Conservation (phyloP, 306 rosid species). For the Begonia fuchsioides region DNA sequence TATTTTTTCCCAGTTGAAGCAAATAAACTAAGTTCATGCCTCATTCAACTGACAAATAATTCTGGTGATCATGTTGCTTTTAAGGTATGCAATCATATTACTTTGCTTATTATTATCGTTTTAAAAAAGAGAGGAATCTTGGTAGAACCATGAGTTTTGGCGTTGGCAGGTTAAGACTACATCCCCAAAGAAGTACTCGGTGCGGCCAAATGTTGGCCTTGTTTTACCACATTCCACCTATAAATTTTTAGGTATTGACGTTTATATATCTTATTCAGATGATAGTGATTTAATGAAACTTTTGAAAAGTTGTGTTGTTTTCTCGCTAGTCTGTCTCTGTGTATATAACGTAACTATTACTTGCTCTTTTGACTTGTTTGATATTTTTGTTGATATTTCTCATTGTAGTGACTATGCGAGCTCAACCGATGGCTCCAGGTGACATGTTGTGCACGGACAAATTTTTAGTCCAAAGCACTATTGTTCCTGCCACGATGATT, state of each 20-base stretch:
- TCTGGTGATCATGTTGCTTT: conserved; percentile 29
- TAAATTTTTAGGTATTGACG: conserved; percentile 51
- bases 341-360: background rate
- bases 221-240: conserved; percentile 37
- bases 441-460: conserved; percentile 74
- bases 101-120: background rate
- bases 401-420: conserved; percentile 72
- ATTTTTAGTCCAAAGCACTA: conserved; percentile 69
- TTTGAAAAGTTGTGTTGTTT: background rate
- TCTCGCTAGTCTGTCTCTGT: background rate
- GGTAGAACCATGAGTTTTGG: background rate
- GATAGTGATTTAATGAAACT: background rate
- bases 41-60: conserved; percentile 28
- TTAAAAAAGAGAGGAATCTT: background rate
- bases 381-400: conserved; percentile 11
- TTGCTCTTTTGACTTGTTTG: background rate
- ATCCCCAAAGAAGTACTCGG: conserved; percentile 68
- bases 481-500: conserved; percentile 39
- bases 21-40: conserved; percentile 38
- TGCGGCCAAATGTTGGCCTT: conserved; percentile 73
- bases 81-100: conserved; percentile 24
- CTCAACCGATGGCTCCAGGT: conserved; percentile 26
- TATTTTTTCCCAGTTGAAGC: conserved; percentile 20
- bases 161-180: conserved; percentile 71
- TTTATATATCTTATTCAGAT: background rate